Conservation (phyloP, 2,329 filamentous ascomycete species). For the Fulvia fulva region DNA sequence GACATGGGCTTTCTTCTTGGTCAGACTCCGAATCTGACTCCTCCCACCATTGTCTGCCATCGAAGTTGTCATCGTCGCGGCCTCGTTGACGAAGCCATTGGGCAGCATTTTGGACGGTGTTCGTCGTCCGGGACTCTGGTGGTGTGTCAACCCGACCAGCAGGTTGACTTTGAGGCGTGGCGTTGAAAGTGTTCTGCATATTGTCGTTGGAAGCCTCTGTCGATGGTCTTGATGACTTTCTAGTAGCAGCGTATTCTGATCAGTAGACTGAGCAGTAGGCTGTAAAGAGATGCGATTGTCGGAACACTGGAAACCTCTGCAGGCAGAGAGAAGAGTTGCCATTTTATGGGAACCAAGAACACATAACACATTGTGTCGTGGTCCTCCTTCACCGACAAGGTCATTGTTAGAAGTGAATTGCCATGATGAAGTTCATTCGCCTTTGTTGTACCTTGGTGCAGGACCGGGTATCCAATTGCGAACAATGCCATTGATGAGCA, state of each 20-base stretch:
- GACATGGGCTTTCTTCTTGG: not conserved
- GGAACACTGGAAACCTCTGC: not conserved
- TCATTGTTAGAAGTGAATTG: not conserved
- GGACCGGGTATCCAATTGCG: not conserved
- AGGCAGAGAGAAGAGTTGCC: not conserved
- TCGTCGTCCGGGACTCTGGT: not conserved
- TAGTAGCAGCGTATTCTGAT: not conserved
- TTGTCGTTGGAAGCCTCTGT: not conserved
- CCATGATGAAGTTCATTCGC: not conserved
- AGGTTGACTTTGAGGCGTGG: not conserved
- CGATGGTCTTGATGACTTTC: not conserved
- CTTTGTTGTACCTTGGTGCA: not conserved
- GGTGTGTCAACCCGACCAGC: not conserved
- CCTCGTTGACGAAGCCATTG: not conserved
- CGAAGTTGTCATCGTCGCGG: not conserved
- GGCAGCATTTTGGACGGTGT: not conserved
- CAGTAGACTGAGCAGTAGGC: not conserved
- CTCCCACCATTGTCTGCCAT: not conserved
- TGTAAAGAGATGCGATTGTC: not conserved
- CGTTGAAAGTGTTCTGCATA: not conserved
- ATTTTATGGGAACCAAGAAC: not conserved
- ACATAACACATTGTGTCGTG: slow-evolving; percentile 2
- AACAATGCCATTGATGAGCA: not conserved
- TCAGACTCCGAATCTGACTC: not conserved
- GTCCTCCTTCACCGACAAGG: not conserved